Conservation (phyloP, 1,139 yeast species). For the Nematodospora anomalae region DNA sequence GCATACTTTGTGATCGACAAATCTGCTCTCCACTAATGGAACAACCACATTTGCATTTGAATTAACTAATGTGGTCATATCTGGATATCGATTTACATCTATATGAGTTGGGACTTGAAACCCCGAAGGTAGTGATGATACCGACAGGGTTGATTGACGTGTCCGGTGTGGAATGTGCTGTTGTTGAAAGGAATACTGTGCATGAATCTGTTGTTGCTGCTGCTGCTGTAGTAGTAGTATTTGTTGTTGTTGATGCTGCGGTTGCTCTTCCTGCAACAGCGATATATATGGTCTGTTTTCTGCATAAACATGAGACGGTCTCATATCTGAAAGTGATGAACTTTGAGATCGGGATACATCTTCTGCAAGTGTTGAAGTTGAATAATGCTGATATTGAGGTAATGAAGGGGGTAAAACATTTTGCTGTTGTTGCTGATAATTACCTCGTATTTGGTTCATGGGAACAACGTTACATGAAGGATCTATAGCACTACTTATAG, state of each 20-base stretch:
- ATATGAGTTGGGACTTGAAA: constrained; percentile 9
- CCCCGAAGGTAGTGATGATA: not conserved
- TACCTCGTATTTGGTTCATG: not conserved
- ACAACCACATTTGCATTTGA: constrained; percentile 33
- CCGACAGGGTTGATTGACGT: not conserved
- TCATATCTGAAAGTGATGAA: not conserved
- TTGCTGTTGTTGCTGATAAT: not conserved
- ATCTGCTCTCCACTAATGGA: constrained; percentile 38
- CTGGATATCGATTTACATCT: constrained; percentile 30
- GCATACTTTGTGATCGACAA: constrained; percentile 40
- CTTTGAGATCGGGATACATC: not conserved
- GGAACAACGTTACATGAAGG: not conserved
- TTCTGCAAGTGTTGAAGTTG: not conserved
- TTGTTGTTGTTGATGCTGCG: constrained; percentile 5
- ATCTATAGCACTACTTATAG: not conserved
- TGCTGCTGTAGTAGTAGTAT: constrained; percentile 1
- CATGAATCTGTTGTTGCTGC: not conserved
- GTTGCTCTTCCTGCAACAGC: not conserved
- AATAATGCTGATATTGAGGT: too few species aligned
- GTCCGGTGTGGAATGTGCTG: not conserved
- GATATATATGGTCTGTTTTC: not conserved
- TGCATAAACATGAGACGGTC: not conserved
- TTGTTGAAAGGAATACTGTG: too few species aligned
- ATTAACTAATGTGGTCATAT: constrained; percentile 43
- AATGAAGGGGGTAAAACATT: too few species aligned